Evolutionary conservation across 1,284 basidiomycete genomes (phyloP).

Genomic region (Ganoderma multipileum): DNA sequence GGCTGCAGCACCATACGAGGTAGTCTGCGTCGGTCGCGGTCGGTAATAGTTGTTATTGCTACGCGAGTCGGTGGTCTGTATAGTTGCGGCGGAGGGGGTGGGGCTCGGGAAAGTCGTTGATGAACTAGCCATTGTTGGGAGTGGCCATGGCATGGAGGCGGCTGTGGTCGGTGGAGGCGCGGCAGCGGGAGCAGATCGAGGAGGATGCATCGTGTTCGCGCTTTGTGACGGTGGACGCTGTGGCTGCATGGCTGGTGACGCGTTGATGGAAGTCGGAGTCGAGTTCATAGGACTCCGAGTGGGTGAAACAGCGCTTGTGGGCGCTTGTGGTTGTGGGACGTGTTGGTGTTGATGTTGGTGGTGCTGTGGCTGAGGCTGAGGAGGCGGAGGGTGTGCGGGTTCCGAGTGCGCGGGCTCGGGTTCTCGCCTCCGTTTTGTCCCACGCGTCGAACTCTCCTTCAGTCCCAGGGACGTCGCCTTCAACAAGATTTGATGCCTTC

Average conservation of each 20-base stretch:
- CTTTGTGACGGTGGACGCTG: conserved; percentile 38
- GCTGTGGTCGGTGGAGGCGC: conserved; percentile 31
- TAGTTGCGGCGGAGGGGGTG: conserved; percentile 26
- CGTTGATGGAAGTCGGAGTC: conserved; percentile 36
- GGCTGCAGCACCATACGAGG: conserved; percentile 32
- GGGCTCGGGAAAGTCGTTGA: conserved; percentile 38
- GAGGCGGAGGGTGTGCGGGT: conserved; percentile 40
- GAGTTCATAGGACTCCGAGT: conserved; percentile 39
- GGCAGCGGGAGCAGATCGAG: conserved; percentile 27
- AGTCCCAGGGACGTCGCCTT: conserved; percentile 78
- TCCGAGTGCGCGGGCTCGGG: conserved; percentile 43
- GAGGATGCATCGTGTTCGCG: conserved; percentile 28
- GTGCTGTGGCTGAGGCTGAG: conserved; percentile 32
- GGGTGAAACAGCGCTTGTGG: conserved; percentile 33
- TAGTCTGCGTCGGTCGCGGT: conserved; percentile 38
- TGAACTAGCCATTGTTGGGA: conserved; percentile 40
- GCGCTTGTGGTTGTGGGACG: conserved; percentile 1
- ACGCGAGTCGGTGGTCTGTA: conserved; percentile 36
- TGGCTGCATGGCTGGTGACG: conserved; percentile 38
- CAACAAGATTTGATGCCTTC: conserved; percentile 77
- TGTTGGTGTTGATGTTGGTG: conserved; percentile 8
- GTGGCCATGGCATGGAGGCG: conserved; percentile 50
- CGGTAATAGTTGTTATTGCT: conserved; percentile 44
- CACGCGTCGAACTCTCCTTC: conserved; percentile 73
- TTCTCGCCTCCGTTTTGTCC: conserved; percentile 66